Percentiles rank a stretch among this genome's conserved stretches.
Conservation (phyloP, 129 eudicot species). For the Calendula officinalis region DNA sequence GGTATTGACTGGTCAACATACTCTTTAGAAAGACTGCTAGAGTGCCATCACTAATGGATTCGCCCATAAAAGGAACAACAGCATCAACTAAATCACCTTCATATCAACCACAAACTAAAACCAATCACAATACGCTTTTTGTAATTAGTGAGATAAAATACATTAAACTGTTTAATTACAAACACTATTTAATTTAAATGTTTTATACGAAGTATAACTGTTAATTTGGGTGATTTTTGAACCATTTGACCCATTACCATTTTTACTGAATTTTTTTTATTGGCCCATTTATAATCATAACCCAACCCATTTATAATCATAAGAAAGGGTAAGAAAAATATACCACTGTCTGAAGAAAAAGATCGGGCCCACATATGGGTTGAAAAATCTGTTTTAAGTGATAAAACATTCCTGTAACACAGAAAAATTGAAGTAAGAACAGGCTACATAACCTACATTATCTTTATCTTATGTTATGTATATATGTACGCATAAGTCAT, state of each 20-base stretch:
- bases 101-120: neutral
- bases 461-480: neutral
- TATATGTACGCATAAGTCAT: neutral
- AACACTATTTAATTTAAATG: no score
- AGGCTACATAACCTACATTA: neutral
- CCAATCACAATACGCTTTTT: neutral
- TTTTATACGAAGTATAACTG: no score
- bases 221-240: no score
- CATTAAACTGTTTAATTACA: no score
- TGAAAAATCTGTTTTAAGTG: slow-evolving; percentile 17
- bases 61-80: slow-evolving; percentile 52
- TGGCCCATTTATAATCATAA: no score
- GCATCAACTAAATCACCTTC: slow-evolving; percentile 49
- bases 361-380: slow-evolving; percentile 21
- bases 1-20: slow-evolving; percentile 18
- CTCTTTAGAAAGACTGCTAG: slow-evolving; percentile 44
- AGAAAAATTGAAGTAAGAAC: neutral
- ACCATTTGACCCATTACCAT: no score
- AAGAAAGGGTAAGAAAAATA: neutral
- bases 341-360: slow-evolving; percentile 42
- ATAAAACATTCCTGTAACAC: slow-evolving; percentile 26
- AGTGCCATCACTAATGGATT: slow-evolving; percentile 50
- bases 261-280: no score
- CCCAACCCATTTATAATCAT: no score
- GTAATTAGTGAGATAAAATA: neutral